Base-by-base conservation (phyloP, 2,329 filamentous ascomycete species). In the Xylariaceae sp. region DNA sequence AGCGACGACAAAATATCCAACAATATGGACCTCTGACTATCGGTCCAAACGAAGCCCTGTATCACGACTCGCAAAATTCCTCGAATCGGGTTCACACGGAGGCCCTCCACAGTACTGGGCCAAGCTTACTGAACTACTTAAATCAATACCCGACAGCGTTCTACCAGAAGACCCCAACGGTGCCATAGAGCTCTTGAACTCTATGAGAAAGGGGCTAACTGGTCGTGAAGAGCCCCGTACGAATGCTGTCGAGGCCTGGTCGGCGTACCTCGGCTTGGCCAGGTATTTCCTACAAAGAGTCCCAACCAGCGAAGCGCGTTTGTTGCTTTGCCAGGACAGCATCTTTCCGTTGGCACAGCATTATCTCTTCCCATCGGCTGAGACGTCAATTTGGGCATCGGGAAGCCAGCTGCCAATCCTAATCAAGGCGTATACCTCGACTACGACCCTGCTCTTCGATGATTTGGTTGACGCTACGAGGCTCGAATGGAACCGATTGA, bases 71-170 rank as follows among this genome's bases (percentile, higher is more conserved):
- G 82, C 83, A 53, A 78, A 85, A 7, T 94, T 95, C 66, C 77
- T 97, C 5, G 86, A 89, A 62, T 89, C 87, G 67, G 93, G 94
- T 2, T 96, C 93, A 0, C 90, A 97, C 68, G 84, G 86, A n/a
- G 88, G 88, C 2, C 78, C 84, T 0, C 75, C 80, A 2, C 82
- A 80, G 8, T 96, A 87, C 70, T 99, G 94, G 94, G 74, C 79
- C 30, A 83, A 82, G 13, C 72, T 96, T 37, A 78, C 81, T 45
- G 76, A 79, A 35, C 74, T 97, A 0, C 71, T 96, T 4, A 76
- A 82, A 18, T 72, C 84, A 0, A 69, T 93, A 1, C 77, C 87
- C 47, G 63, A 70, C 0, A 74, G 64, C 1, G 72, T 86, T 0
- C 70, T 93, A 1, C 78, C 88, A 53, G 65, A 73, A 2, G 74